Base-by-base conservation (phyloP, 2,329 filamentous ascomycete species). In the Pseudogymnoascus sp. region DNA sequence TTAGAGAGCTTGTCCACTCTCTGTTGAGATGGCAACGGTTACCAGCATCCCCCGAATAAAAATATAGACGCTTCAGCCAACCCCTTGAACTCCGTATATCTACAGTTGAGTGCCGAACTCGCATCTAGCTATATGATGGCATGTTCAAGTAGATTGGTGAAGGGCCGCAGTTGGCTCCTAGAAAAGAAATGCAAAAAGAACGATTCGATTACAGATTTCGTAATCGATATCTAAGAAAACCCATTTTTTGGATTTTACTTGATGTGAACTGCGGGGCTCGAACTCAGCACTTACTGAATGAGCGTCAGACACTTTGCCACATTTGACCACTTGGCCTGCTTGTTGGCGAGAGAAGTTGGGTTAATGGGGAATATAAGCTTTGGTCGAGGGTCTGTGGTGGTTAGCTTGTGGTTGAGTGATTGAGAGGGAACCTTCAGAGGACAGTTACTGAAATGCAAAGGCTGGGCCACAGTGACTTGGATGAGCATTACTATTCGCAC, bases 401-500 rank as follows among this genome's bases (percentile, higher is more conserved):
- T 19, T 55, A 33, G 49, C 49, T 19, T 55, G 7, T 33, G 12
- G 49, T 55, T 55, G 29, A 35, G 29, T 55, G 49, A 55, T 21
- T 55, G 49, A 55, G 16, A 16, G 26, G 16, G 29, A 5, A 21
- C 2, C 11, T 55, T 19, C 1, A 35, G 49, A 33, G n/a, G 29
- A 35, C 49, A 55, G 29, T 2, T n/a, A 33, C 49, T 55, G 29
- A 21, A 35, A 35, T 55, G n/a, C 10, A 19, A 55, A 55, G 29
- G n/a, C n/a, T 55, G 10, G 3, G 33, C n/a, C 8, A 55, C 16
- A 33, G 29, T 55, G 21, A 55, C 16, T 55, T 35, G 29, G 49
- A 55, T 33, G 49, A 55, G 49, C 11, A 55, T 55, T 33, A 55
- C 49, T 55, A 55, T 55, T 55, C 49, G 49, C 49, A 35, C 6